Evolutionary conservation across 2,329 filamentous ascomycete genomes (phyloP), one percentile per base, ranked within the genome.

Genomic region (Aureobasidium leucospermi): DNA sequence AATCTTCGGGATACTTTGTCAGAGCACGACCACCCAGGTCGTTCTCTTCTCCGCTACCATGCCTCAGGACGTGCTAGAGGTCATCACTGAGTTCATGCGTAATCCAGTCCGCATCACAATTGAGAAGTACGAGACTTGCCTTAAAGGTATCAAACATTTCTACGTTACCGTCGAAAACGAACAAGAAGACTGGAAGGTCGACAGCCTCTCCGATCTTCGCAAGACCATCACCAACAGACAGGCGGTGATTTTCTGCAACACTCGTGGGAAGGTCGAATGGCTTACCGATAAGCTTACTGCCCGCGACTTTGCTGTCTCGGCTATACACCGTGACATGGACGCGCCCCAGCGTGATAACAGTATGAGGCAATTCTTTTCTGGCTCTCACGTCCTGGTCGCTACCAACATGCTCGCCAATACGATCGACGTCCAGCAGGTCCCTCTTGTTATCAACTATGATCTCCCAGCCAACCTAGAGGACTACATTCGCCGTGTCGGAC

Each of bases 221-320:
- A 94, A 99, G 82, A 99, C 94, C 59, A 89, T 99, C 75, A 99
- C 94, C 75, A 99, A 97, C 73, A 99, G 94, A 70, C 94, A 99
- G 79, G 94, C 94, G 62, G 94, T 99, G 78, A 99, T 99, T 81
- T 99, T 99, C 89, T 99, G 94, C 87, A 99, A 99, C 87, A 99
- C 94, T 75, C 89, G 94, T 78, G 89, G 93, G 84, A 99, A 99
- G 92, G 94, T 99, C 73, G 94, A 99, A 83, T 97, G 94, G 94
- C 88, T 99, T 70, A 97, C 94, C 68, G 93, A 97, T 81, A 97
- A 97, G 87, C 91, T 99, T 76, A 95, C 90, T 71, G 89, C 89
- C 71, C 90, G 91, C 82, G 92, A 99, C 81, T 99, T 99, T 84
- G 97, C 94, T 65, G 94, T 99, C 76, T 96, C 93, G 41, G 92